phyloP scores from a whole-genome alignment of 345 rosid genomes.

The Dovyalis caffra region DNA sequence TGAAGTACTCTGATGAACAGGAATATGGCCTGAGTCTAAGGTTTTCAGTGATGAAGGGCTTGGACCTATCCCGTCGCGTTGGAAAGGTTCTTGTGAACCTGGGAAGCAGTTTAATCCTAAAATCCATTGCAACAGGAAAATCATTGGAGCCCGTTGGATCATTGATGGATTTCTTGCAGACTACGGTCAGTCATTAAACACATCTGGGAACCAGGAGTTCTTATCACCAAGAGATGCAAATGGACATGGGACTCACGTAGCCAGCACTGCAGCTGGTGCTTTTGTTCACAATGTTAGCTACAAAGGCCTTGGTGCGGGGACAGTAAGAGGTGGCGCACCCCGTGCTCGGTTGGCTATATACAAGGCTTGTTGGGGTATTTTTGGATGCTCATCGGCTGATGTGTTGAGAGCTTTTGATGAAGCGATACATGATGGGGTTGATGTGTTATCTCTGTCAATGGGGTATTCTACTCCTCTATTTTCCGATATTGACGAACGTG shows the following conservation, averaged over 20 bases:
- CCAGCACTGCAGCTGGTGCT: slow-evolving; percentile 32
- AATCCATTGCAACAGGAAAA: slow-evolving; percentile 33
- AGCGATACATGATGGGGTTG: slow-evolving; percentile 52
- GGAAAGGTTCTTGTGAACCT: slow-evolving; percentile 39
- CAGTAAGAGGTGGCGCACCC: slow-evolving; percentile 41
- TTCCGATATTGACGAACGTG: slow-evolving; percentile 28
- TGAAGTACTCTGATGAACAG: too few species aligned
- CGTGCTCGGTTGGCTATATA: slow-evolving; percentile 43
- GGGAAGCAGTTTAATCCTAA: slow-evolving; percentile 30
- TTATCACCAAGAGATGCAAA: slow-evolving; percentile 27
- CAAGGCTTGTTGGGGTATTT: slow-evolving; percentile 35
- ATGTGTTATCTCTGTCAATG: slow-evolving; percentile 46
- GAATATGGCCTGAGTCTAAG: slow-evolving; percentile 43
- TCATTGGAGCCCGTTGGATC: slow-evolving; percentile 39
- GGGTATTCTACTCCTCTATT: slow-evolving; percentile 32
- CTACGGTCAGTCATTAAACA: slow-evolving; percentile 5
- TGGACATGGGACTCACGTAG: slow-evolving; percentile 20
- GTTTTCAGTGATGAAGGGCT: slow-evolving; percentile 36
- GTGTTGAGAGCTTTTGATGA: slow-evolving; percentile 52
- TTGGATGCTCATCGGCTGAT: slow-evolving; percentile 32
- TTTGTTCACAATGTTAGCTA: slow-evolving; percentile 29
- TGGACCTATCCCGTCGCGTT: slow-evolving; percentile 38
- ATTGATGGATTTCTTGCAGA: slow-evolving; percentile 20
- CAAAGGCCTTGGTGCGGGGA: slow-evolving; percentile 33
- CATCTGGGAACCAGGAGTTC: slow-evolving; percentile 3